These are phyloP conservation scores for Durio zibethinus DNA, from an alignment of 345 rosid species.

Conservation along the genomic window DNA sequence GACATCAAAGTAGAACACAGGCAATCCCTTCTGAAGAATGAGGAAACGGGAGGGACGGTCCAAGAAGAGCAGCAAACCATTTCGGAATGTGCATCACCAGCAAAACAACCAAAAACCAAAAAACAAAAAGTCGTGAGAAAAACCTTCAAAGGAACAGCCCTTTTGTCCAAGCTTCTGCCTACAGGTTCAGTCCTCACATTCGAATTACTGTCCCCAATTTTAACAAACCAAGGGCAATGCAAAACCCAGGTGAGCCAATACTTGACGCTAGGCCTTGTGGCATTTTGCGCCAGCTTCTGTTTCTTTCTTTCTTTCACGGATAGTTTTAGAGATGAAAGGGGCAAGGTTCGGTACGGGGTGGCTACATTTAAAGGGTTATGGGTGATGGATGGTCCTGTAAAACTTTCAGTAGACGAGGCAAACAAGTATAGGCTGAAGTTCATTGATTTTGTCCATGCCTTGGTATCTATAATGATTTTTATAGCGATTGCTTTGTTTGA, in stretches of 20 bases:
- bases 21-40: background rate
- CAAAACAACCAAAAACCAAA: conserved; percentile 40
- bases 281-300: conserved; percentile 44
- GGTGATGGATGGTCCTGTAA: background rate
- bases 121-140: conserved; percentile 44
- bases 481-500: conserved; percentile 56
- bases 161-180: conserved; percentile 56
- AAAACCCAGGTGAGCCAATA: conserved; percentile 32
- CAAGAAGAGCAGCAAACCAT: background rate
- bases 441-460: conserved; percentile 62
- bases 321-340: conserved; percentile 51
- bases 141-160: conserved; percentile 58
- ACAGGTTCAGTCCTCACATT: conserved; percentile 70
- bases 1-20: conserved; percentile 8
- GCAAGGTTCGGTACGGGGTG: conserved; percentile 73
- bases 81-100: background rate
- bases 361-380: conserved; percentile 43
- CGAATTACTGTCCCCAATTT: conserved; percentile 61
- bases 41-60: background rate
- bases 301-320: conserved; percentile 60
- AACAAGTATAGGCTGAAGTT: conserved; percentile 21
- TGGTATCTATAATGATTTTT: conserved; percentile 57
- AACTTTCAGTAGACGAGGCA: background rate
- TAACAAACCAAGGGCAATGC: conserved; percentile 69
- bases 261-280: conserved; percentile 41